Base-by-base conservation (phyloP, 345 rosid genomes). In the Trapa incisa region DNA sequence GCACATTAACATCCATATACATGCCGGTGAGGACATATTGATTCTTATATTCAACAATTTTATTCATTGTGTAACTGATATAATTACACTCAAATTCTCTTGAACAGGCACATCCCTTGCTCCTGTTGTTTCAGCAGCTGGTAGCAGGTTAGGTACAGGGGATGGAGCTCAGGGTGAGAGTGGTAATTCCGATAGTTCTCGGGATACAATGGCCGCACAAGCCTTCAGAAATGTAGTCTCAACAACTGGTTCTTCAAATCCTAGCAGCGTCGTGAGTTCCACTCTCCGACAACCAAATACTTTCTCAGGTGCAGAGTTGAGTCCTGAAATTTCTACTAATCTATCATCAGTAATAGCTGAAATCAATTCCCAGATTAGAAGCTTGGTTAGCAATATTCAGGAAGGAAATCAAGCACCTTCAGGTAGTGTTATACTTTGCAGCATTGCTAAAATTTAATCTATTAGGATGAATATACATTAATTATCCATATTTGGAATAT, bases 1-100 rank as follows among this genome's bases (percentile, higher is more conserved):
- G 81, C 79, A 87, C 75, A 70, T 94, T 68, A 94, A 94, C 79
- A 94, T 94, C 45, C 99, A 91, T 75, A 91, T 94, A 76, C 97
- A 87, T 80, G 93, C 99, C 62, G 99, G 99, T 94, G 66, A 71
- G 88, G 48, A 72, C 75, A 67, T 68, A 65, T 61, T 12, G 65
- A 65, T 66, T 22, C 29, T 22, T 22, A 22, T 22, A 22, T 22
- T 22, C 29, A 22, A 22, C 29, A 22, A 22, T 22, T 22, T 22
- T 22, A 6, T 0, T 43, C 14, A 15, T 58, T 22, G 66, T 63
- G 64, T 32, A 65, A 15, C 5, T 60, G 7, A 39, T 35, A 64
- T 64, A 64, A 11, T n/a, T 22, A 8, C 65, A 32, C 39, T 62
- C 68, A 70, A 71, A 66, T 60, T 53, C 70, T 68, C 42, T 39